Percentiles rank a stretch among this genome's conserved stretches.
phyloP scores from a whole-genome alignment of 495 filamentous ascomycete genomes.

The Chaetomium tenue region DNA sequence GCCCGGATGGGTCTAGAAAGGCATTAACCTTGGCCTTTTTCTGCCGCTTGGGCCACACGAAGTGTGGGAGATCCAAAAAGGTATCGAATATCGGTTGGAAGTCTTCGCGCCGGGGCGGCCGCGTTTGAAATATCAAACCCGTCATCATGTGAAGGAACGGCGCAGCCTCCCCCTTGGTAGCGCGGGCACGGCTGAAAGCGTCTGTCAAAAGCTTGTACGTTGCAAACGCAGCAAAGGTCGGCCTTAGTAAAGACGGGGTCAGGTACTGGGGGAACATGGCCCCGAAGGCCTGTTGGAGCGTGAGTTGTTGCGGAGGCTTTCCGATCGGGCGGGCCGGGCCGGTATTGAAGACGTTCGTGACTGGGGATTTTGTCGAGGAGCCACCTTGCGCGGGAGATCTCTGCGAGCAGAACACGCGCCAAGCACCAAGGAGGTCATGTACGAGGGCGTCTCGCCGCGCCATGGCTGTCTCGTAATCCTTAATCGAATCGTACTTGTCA shows the following conservation, averaged over 20 bases:
- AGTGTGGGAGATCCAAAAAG: slow-evolving; percentile 19
- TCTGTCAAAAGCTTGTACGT: slow-evolving; percentile 46
- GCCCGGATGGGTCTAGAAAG: background rate
- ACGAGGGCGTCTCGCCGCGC: slow-evolving; percentile 37
- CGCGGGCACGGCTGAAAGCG: slow-evolving; percentile 25
- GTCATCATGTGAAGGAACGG: slow-evolving; percentile 31
- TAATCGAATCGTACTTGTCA: slow-evolving; percentile 26
- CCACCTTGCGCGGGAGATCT: slow-evolving; percentile 23
- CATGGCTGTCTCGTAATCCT: slow-evolving; percentile 31
- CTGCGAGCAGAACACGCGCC: slow-evolving; percentile 39
- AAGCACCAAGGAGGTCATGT: slow-evolving; percentile 42
- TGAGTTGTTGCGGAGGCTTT: slow-evolving; percentile 25
- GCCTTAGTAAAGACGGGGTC: slow-evolving; percentile 25
- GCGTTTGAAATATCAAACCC: slow-evolving; percentile 12
- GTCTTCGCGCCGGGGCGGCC: slow-evolving; percentile 15
- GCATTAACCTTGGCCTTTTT: background rate
- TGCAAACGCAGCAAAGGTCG: slow-evolving; percentile 40
- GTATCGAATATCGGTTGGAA: slow-evolving; percentile 8
- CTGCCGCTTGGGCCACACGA: slow-evolving; percentile 13
- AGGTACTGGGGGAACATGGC: slow-evolving; percentile 36
- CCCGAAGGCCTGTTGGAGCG: slow-evolving; percentile 30
- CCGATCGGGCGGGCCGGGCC: background rate
- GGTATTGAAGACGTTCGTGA: too few species aligned
- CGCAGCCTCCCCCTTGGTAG: slow-evolving; percentile 22
- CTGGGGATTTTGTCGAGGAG: background rate